Evolutionary conservation across 176 grass and related monocot genomes (phyloP), one percentile per base, ranked within the genome.

Genomic region (Oryza meyeriana): DNA sequence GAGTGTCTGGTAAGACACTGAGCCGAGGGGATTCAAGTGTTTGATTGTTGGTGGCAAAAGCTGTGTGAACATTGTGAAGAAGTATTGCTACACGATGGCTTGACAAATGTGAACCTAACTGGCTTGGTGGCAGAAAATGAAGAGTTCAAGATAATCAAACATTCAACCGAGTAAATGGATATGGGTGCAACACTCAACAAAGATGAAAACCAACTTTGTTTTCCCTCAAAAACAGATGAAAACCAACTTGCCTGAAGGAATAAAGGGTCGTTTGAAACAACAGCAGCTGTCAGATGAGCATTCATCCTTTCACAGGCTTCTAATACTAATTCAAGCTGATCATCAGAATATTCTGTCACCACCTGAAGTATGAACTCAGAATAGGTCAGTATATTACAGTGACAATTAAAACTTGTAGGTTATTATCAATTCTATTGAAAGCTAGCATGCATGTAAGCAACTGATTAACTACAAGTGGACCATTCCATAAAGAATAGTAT

Each of bases 241-340:
- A 50, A 14, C 25, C 2, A 87, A 84, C 81, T 87, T 94, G 73
- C 96, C 89, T 99, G 93, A 70, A 99, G 79, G 83, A 99, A 95
- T 27, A 99, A 82, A 2, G 83, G 85, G 64, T 99, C 89, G 33
- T 99, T 99, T 78, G 96, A 99, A 78, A 99, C 93, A 70, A 99
- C 90, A 3, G 96, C 96, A 83, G 96, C 93, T 7, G 96, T 95
- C 61, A 99, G 89, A 92, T 95, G 93, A 0, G 93, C 93, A 48
- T 95, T 90, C 93, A 93, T 95, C 69, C 89, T 93, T 85, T 95
- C 93, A 42, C 85, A 95, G 38, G 89, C 89, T 84, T 95, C 91
- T 76, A 99, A 84, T 66, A 99, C 96, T 63, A 88, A 72, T 1
- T 81, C 83, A 57, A 99, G 89, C 61, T 95, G 79, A 81, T 93